Evolutionary conservation across 2,329 filamentous ascomycete genomes (phyloP), one percentile per base, ranked within the genome.

Genomic region (Fusarium agapanthi): DNA sequence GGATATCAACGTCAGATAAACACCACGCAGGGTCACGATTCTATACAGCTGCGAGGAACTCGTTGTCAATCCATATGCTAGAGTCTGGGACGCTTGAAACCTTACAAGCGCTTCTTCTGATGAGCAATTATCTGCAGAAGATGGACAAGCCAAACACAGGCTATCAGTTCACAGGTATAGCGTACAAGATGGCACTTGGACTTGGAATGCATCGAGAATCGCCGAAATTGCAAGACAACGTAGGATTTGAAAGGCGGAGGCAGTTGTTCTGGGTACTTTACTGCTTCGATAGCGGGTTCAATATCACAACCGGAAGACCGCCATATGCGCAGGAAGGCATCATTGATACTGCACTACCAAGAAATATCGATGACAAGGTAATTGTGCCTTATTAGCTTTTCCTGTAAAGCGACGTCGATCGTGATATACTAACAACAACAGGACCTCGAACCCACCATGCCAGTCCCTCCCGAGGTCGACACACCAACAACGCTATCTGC

Each of bases 331-430:
- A 55, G 18, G 51, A 55, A n/a, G 51, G 51, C 2, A 55, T 55
- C 5, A 55, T 41, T 41, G 51, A 43, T 30, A 55, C 51, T 2
- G 15, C 16, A 10, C 5, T 43, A 2, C 51, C 51, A 6, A 55
- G 26, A 18, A 55, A 55, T 9, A 41, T 55, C 4, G 37, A 43
- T 2, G 51, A 43, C 22, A 43, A 43, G 51, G 51, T 55, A 55
- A 15, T 3, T 18, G 5, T 3, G 9, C 10, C 5, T n/a, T 3
- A 11, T 20, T n/a, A 0, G 8, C 1, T 22, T n/a, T 18, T 4
- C 14, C 11, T 3, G 9, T 5, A 7, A 37, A 37, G 12, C 4
- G 7, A 20, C 22, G 20, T 18, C 14, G 20, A 38, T 18, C 22
- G 6, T 24, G 15, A 15, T 13, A 20, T 24, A 22, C 26, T 41